These are phyloP conservation scores for Pyrus pyrifolia DNA, from an alignment of 306 rosid species.

Conservation along the genomic window DNA sequence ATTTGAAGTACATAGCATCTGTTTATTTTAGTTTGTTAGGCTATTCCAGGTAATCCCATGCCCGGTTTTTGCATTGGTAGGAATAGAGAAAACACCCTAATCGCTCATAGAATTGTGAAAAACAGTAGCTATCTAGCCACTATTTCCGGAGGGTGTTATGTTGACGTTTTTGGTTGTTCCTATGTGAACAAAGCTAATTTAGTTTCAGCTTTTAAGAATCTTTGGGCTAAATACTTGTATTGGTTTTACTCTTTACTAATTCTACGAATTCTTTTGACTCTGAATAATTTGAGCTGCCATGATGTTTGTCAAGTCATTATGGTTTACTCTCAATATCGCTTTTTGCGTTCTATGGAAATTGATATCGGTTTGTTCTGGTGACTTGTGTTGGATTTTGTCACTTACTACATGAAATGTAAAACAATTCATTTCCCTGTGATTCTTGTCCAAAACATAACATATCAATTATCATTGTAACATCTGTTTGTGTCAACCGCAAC, in stretches of 20 bases:
- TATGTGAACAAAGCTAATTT: no score
- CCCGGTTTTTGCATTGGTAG: background rate
- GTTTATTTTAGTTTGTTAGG: no score
- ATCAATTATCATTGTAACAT: background rate
- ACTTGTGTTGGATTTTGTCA: background rate
- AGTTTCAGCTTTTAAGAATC: no score
- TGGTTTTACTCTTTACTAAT: background rate
- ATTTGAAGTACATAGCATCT: no score
- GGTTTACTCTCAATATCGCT: background rate
- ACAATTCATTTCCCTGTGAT: background rate
- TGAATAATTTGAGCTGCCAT: background rate
- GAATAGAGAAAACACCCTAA: background rate
- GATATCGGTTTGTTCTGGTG: background rate
- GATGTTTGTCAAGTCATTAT: no score
- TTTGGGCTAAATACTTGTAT: background rate
- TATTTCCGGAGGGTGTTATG: background rate
- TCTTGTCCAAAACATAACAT: background rate
- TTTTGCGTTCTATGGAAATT: background rate
- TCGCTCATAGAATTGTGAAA: background rate
- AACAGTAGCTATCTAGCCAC: background rate
- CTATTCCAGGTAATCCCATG: no score
- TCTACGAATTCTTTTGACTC: background rate
- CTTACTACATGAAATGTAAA: background rate
- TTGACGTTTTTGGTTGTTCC: background rate
- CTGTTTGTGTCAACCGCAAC: background rate